phyloP scores from a whole-genome alignment of 2,329 filamentous ascomycete species.

The Scleromitrula shiraiana region DNA sequence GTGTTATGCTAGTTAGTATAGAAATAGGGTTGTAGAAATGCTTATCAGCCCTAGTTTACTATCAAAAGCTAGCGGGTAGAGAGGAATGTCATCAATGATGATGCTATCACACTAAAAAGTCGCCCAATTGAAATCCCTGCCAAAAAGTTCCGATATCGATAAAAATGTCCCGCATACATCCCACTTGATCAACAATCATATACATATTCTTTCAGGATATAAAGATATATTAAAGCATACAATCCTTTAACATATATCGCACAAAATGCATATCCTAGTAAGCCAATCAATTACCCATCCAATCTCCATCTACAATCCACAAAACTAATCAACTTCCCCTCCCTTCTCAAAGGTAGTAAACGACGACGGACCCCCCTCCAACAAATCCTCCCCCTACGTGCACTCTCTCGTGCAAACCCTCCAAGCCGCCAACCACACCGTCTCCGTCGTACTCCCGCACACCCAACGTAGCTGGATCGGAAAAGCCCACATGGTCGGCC shows the following conservation, averaged over 20 bases:
- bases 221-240: neutral
- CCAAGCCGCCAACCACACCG: constrained; percentile 68
- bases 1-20: too few species aligned
- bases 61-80: neutral
- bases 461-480: constrained; percentile 96
- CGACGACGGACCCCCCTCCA: constrained; percentile 74
- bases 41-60: too few species aligned
- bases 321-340: too few species aligned
- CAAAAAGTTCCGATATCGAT: constrained; percentile 7
- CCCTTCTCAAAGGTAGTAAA: constrained; percentile 49
- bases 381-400: constrained; percentile 72
- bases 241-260: neutral
- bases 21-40: too few species aligned
- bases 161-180: constrained; percentile 8
- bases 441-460: constrained; percentile 86
- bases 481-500: constrained; percentile 92
- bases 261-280: constrained; percentile 44
- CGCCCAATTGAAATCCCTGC: neutral
- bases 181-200: neutral
- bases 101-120: neutral
- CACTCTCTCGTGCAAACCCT: constrained; percentile 65
- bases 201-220: neutral
- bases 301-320: neutral
- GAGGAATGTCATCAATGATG: neutral
- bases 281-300: constrained; percentile 18